Conservation (phyloP, 164 flowering plant species). For the Tetracentron sinense region DNA sequence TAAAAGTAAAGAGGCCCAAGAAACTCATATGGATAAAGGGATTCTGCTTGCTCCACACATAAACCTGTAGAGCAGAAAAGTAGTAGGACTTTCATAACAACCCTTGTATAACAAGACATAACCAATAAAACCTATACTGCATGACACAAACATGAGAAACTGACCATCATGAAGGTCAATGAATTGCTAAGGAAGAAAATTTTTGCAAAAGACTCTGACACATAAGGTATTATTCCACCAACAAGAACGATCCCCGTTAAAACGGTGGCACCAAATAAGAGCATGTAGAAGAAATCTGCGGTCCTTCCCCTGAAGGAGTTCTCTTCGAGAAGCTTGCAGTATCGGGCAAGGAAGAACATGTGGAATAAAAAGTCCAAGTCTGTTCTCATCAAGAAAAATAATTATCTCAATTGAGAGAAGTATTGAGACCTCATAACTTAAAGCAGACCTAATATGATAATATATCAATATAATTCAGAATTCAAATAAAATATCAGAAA, state of each 20-base stretch:
- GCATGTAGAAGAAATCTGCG: conserved; percentile 99
- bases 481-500: neutral
- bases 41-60: conserved; percentile 99
- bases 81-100: neutral
- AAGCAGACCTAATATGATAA: neutral
- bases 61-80: conserved; percentile 55
- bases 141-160: conserved; percentile 19
- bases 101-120: neutral
- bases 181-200: conserved; percentile 97
- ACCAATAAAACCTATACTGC: neutral
- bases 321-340: conserved; percentile 99
- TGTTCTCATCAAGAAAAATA: conserved; percentile 31
- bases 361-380: conserved; percentile 98
- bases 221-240: conserved; percentile 92
- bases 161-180: conserved; percentile 97
- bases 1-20: conserved; percentile 95
- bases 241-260: conserved; percentile 85
- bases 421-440: neutral
- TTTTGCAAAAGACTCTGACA: conserved; percentile 86
- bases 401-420: conserved; percentile 1
- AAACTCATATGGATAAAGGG: conserved; percentile 98
- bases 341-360: conserved; percentile 98
- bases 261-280: conserved; percentile 92
- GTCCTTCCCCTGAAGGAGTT: conserved; percentile 98
- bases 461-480: neutral